Evolutionary conservation across 371 early-diverging fungal species (phyloP), one percentile per base, ranked within the genome.

Genomic region (Smittium culicis): DNA sequence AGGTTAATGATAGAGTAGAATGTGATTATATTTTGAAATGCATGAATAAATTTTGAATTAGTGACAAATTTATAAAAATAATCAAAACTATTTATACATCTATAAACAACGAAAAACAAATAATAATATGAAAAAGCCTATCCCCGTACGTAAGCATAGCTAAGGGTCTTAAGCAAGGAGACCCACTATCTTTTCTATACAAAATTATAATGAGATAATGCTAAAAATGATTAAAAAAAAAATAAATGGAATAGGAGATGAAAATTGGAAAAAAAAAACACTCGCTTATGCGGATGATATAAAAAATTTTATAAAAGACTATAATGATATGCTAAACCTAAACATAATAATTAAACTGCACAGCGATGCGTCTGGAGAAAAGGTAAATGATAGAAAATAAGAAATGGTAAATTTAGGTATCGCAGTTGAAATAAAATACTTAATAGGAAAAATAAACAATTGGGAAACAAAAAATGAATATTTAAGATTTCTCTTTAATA

Each of bases 221-320:
- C 62, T 70, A 29, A 56, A 65, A 33, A 63, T 67, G 35, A n/a
- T 67, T 11, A 33, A 58, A 2, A 5, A 3, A 0, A 0, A 25
- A 25, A 59, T 68, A 0, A 28, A 33, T 1, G 71, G 71, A 1
- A 0, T 68, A 3, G 1, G 20, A 0, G 45, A 59, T 2, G 34
- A 54, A 0, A 62, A 56, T 0, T 61, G 54, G 25, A 24, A 27
- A 2, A 16, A 67, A 2, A 35, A 34, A 0, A 66, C 71, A 1
- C 60, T 67, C 1, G 64, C 65, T 3, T 70, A 65, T 27, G 62
- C 71, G 16, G 71, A 70, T 29, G 68, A 70, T 32, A n/a, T 70
- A 1, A 61, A 64, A 2, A 14, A 64, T 1, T 62, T 55, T 1
- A 58, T 58, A 2, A 61, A 55, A 30, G 63, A 58, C 0, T 57